A percentile compares a stretch with the other conserved stretches of the same genome.
Conservation (phyloP, 2,329 filamentous ascomycete genomes). For the Calonectria leucothoes region DNA sequence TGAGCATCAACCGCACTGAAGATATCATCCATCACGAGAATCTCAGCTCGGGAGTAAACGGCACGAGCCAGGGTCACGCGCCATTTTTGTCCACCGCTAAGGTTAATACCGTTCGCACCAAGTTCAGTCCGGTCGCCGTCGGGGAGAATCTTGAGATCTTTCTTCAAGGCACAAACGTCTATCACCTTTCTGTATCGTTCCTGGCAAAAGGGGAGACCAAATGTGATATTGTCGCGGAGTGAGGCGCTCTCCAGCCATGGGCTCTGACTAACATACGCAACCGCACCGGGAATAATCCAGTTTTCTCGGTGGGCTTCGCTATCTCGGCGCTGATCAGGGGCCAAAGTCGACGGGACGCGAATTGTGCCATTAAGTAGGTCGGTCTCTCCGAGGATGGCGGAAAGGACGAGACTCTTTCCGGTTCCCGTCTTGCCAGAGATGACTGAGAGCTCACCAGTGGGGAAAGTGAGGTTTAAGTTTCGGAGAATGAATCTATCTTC, state of each 20-base stretch:
- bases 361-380: conserved; percentile 75
- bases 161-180: conserved; percentile 77
- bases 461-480: conserved; percentile 75
- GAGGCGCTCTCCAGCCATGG: conserved; percentile 89
- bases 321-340: conserved; percentile 68
- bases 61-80: conserved; percentile 83
- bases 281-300: conserved; percentile 76
- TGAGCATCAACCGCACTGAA: conserved; percentile 87
- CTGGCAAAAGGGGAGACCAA: conserved; percentile 77
- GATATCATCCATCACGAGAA: conserved; percentile 84
- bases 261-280: conserved; percentile 83
- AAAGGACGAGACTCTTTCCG: conserved; percentile 81
- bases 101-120: conserved; percentile 85
- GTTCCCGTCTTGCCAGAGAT: conserved; percentile 83
- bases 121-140: conserved; percentile 86
- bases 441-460: conserved; percentile 75
- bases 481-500: conserved; percentile 73
- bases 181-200: conserved; percentile 78
- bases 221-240: conserved; percentile 82
- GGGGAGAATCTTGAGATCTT: conserved; percentile 80
- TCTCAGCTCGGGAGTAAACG: conserved; percentile 81
- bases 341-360: conserved; percentile 62
- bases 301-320: conserved; percentile 69
- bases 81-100: conserved; percentile 88
- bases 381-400: conserved; percentile 80